Evolutionary conservation across 2,329 filamentous ascomycete genomes (phyloP), one percentile per base, ranked within the genome.

Genomic region (Teratosphaeria nubilosa): DNA sequence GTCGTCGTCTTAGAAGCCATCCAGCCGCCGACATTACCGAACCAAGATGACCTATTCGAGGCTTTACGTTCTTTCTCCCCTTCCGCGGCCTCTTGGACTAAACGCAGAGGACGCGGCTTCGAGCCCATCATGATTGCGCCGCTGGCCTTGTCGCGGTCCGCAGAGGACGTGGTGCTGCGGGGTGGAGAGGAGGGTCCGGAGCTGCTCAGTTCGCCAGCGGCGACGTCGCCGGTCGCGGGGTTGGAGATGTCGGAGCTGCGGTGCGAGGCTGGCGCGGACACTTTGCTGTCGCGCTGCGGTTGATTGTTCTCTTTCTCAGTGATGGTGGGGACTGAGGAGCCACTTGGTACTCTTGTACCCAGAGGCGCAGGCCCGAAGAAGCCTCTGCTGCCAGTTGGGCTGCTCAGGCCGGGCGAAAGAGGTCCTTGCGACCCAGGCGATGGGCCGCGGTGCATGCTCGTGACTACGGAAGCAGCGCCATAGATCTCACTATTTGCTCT

Each of bases 401-500:
- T 76, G 57, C 82, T 78, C 9, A 84, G 81, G 3, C 83, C 81
- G 24, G 87, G 70, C 57, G 67, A 63, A 64, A 65, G 51, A 48
- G 68, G 67, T 13, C 66, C 67, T 3, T 62, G 58, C 20, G 82
- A 45, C 10, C 63, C 68, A 10, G 72, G 64, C 3, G 74, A 70
- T 10, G 85, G 82, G 14, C 87, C 87, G 68, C 86, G 86, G 76
- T 95, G 95, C 88, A 96, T 95, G 73, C 91, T 91, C 66, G 89
- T 90, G 54, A 96, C 86, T 31, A 95, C 82, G 60, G 81, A 84
- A 7, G 88, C 87, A 20, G 64, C 57, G 20, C 58, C 62, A 9
- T 67, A 69, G 65, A 74, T 74, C 41, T 79, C 77, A 4, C 75
- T 77, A 37, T 72, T 74, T 14, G 75, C 73, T 55, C 76, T 75